phyloP scores from a whole-genome alignment of 371 early-diverging fungal genomes.

The Mucor racemosus region DNA sequence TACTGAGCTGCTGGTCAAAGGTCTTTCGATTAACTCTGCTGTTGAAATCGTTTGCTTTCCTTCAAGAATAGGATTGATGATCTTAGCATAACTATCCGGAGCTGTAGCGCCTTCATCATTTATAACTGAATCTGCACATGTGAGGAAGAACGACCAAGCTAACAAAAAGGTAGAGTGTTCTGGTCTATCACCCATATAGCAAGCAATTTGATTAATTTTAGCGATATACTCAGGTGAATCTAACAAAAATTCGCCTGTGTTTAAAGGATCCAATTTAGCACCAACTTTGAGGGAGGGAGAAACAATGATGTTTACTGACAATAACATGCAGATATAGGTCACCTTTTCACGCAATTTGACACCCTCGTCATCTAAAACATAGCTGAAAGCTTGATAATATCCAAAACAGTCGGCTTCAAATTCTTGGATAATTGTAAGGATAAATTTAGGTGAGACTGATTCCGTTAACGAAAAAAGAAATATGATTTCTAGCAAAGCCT shows the following conservation, averaged over 20 bases:
- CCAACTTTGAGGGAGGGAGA: slow-evolving; percentile 11
- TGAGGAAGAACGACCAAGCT: slow-evolving; percentile 51
- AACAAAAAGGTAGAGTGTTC: slow-evolving; percentile 41
- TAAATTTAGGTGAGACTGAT: slow-evolving; percentile 21
- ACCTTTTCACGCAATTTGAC: slow-evolving; percentile 27
- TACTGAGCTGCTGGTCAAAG: slow-evolving; percentile 14
- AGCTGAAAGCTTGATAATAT: slow-evolving; percentile 30
- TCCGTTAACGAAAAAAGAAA: slow-evolving; percentile 29
- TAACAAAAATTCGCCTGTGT: slow-evolving; percentile 10
- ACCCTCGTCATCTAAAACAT: slow-evolving; percentile 42
- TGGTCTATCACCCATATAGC: slow-evolving; percentile 32
- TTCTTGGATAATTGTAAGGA: slow-evolving; percentile 38
- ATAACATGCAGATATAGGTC: slow-evolving; percentile 26
- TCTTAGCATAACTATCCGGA: slow-evolving; percentile 17
- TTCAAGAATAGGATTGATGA: slow-evolving; percentile 21
- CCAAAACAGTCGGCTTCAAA: slow-evolving; percentile 50
- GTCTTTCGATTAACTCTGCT: slow-evolving; percentile 26
- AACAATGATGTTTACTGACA: slow-evolving; percentile 23
- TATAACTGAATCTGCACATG: slow-evolving; percentile 20
- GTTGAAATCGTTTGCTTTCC: slow-evolving; percentile 18
- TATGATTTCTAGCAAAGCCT: slow-evolving; percentile 44
- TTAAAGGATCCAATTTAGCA: slow-evolving; percentile 7
- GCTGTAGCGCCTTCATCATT: slow-evolving; percentile 2
- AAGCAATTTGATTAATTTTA: slow-evolving; percentile 37
- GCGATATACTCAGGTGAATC: slow-evolving; percentile 28